Base-by-base conservation (phyloP, 306 rosid species). In the Betula pendula region DNA sequence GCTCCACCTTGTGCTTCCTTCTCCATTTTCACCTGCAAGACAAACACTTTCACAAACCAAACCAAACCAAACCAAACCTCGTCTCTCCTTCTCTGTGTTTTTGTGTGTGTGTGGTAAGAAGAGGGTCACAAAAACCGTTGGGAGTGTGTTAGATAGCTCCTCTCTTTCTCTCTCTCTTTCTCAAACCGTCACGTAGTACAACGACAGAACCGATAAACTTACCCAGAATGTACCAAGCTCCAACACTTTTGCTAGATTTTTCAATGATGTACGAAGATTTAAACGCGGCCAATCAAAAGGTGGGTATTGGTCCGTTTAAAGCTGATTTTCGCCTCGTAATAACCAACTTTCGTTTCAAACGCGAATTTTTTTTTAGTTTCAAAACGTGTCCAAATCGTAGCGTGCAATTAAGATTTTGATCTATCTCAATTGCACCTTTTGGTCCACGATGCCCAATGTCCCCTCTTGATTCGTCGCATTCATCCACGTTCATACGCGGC, bases 1-100 rank as follows among this genome's bases (percentile, higher is more conserved):
- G 11, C 78, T 31, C 81, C 75, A 72, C 74, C 73, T 29, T 77
- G 91, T 3, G 82, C 52, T 55, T 82, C 88, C 87, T 71, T 84
- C 62, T 68, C 80, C 85, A 81, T 80, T 49, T 15, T 1, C 31
- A 48, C 75, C 58, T 53, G 56, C 78, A 44, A n/a, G 19, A 68
- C 73, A 53, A 19, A 40, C 17, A 25, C 10, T 25, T 43, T n/a
- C 51, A 24, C 51, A 19, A 47, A 68, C 40, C 31, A 56, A 29
- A 22, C 13, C 33, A 3, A 56, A 55, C 14, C 20, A 45, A 4
- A 42, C 55, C 33, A 4, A 35, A 12, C 25, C 19, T 69, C 33
- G 43, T 74, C 59, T 44, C 67, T 67, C n/a, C n/a, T n/a, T 58
- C 42, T 27, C 6, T 15, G 31, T 50, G 24, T 22, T 31, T 33